Evolutionary conservation across 768 basidiomycete genomes (phyloP), one percentile per base, ranked within the genome.

Genomic region (Antrodiella citrinella): DNA sequence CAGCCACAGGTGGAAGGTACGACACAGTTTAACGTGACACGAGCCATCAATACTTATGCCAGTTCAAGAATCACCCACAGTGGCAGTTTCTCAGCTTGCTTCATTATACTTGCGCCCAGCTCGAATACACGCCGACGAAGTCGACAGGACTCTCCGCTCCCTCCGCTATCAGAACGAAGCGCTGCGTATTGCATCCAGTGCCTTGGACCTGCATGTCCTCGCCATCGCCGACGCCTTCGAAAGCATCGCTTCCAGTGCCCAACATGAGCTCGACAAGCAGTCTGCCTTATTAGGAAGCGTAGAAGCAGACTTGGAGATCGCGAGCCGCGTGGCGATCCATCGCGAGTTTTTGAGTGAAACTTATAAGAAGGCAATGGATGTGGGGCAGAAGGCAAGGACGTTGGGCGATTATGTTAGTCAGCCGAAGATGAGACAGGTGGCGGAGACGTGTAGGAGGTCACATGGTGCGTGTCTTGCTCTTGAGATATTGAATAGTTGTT

Each of bases 371-470:
- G 80, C 84, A 2, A 85, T 89, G 41, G 85, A 89, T 51, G 71
- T 76, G 0, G 89, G 86, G 2, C 82, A 81, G 50, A 76, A 71
- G 49, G 76, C 76, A 12, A 72, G 89, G 42, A 85, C 83, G 10
- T 65, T 92, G 38, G 86, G 83, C 10, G 87, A 88, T 62, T 92
- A 91, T 64, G 87, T 92, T 21, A 84, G 84, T 13, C 75, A 72
- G 55, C 77, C 71, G 45, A 88, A 83, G 68, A 92, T 92, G 89
- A 76, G 72, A 57, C 77, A 86, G 61, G 89, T 92, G 1, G 85
- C 80, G 2, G 84, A 84, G 13, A 79, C 76, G 3, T 90, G 87
- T 67, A 60, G 69, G 13, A 73, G 75, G 44, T 81, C 83, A 21
- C 84, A 91, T 69, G 78, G 87, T 86, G 51, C 38, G 77, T 45